A percentile compares a stretch with the other conserved stretches of the same genome.
Evolutionary conservation across 208 protist genomes (phyloP).

Genomic region (Crithidia bombi): DNA sequence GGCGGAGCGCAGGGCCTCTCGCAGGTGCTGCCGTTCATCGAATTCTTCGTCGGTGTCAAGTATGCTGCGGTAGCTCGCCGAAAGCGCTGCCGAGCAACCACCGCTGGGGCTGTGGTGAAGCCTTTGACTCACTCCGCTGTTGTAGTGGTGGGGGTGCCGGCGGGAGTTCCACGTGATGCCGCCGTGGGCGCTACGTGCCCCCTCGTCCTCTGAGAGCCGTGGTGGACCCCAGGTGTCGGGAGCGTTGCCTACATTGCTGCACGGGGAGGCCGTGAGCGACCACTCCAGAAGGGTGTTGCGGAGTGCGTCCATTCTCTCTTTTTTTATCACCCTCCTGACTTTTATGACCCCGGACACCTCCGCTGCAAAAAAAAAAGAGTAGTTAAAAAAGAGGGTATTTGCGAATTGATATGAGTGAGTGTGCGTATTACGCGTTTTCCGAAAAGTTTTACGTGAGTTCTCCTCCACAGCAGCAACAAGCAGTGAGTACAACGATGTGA

Average conservation of each 20-base stretch:
- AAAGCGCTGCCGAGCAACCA: neutral
- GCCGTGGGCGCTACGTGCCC: neutral
- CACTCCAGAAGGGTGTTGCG: conserved; percentile 17
- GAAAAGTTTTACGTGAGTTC: too few species aligned
- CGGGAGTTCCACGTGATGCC: neutral
- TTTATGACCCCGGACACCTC: too few species aligned
- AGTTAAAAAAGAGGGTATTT: too few species aligned
- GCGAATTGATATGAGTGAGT: too few species aligned
- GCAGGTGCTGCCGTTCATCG: conserved; percentile 10
- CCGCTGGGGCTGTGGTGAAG: neutral
- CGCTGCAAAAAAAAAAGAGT: too few species aligned
- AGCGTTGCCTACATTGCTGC: neutral
- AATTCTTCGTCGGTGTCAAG: conserved; percentile 15
- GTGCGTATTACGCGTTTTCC: too few species aligned
- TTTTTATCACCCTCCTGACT: too few species aligned
- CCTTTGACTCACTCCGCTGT: neutral
- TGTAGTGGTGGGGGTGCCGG: neutral
- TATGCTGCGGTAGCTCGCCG: conserved; percentile 10
- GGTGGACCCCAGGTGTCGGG: neutral
- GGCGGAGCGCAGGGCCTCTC: conserved; percentile 5
- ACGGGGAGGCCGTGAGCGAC: conserved; percentile 17
- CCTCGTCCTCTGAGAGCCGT: conserved; percentile 7
- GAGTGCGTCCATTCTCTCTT: conserved; percentile 12
- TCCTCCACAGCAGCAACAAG: too few species aligned
- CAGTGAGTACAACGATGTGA: too few species aligned